Base-by-base conservation (phyloP, 257 asterid genomes). In the Ligustrum vulgare region DNA sequence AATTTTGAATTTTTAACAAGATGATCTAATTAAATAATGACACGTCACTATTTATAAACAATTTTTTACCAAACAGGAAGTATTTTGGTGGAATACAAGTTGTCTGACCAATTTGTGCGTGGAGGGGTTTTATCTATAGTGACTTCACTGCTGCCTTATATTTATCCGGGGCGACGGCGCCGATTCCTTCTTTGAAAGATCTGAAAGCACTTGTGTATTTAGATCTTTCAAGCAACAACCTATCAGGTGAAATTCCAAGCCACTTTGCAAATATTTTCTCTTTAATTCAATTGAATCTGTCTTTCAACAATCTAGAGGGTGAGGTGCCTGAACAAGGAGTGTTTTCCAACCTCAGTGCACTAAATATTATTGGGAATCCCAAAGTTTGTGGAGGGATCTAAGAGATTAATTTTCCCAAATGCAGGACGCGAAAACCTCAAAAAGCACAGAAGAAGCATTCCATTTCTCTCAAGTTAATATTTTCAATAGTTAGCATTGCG, bases 351-450 rank as follows among this genome's bases (percentile, higher is more conserved):
- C 73, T 69, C 18, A 83, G 78, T 23, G 78, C 69, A 2, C 35
- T 80, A 16, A 77, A 79, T 60, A 56, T 88, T 10, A 65, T 32
- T 16, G 87, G 79, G 39, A 88, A 88, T 39, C 60, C 68, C 20
- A 72, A 75, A 43, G 84, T 88, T 54, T 86, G 92, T 73, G 87
- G 89, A 63, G 89, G 89, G 65, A 79, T 77, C 72, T n/a, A 67
- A 5, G 73, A 25, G 81, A 56, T 86, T 39, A 68, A 81, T 56
- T 75, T 88, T 72, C 82, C 75, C 18, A 78, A 79, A 70, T 86
- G 90, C 43, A 78, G 77, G 5, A 7, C 4, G 49, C 77, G 75
- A 49, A 79, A 71, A 49, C 65, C 82, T 25, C 28, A n/a, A 78
- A 69, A 77, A 75, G 45, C 75, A 62, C 70, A 64, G 22, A 69